Evolutionary conservation across 176 grass and related monocot genomes (phyloP).

Genomic region (Carex myosuroides): DNA sequence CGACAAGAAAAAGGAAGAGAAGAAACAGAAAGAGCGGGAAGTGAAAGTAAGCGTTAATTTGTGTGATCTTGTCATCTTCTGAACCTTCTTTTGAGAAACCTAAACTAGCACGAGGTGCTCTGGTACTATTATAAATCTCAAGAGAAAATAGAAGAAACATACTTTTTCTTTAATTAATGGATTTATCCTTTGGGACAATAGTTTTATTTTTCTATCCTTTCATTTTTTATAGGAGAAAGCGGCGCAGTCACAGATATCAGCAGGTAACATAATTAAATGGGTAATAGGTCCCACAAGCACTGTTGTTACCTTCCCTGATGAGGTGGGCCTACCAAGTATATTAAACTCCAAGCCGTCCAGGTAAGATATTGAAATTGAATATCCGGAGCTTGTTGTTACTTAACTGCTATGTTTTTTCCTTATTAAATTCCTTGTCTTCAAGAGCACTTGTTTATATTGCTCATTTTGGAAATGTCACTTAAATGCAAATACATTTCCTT

Average conservation of each 20-base stretch:
- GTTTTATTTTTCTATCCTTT: slow-evolving; percentile 6
- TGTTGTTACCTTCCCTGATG: slow-evolving; percentile 61
- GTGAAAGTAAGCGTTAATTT: slow-evolving; percentile 42
- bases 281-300: slow-evolving; percentile 65
- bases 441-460: background rate
- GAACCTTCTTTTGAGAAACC: background rate
- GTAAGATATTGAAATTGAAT: slow-evolving; percentile 21
- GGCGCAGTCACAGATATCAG: slow-evolving; percentile 30
- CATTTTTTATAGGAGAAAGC: slow-evolving; percentile 42
- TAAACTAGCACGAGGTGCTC: background rate
- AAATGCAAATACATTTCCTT: background rate
- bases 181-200: background rate
- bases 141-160: background rate
- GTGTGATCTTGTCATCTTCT: slow-evolving; percentile 8
- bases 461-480: slow-evolving; percentile 8
- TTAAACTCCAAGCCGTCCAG: slow-evolving; percentile 63
- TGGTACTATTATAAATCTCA: background rate
- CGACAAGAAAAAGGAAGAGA: slow-evolving; percentile 94
- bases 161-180: background rate
- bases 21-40: slow-evolving; percentile 84
- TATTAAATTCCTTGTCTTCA: background rate
- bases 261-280: slow-evolving; percentile 44
- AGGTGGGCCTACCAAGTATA: slow-evolving; percentile 72
- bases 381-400: background rate
- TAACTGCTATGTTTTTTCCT: background rate